A percentile compares a stretch with the other conserved stretches of the same genome.
Evolutionary conservation across 768 basidiomycete genomes (phyloP).

Genomic region (Auriscalpium orientale): DNA sequence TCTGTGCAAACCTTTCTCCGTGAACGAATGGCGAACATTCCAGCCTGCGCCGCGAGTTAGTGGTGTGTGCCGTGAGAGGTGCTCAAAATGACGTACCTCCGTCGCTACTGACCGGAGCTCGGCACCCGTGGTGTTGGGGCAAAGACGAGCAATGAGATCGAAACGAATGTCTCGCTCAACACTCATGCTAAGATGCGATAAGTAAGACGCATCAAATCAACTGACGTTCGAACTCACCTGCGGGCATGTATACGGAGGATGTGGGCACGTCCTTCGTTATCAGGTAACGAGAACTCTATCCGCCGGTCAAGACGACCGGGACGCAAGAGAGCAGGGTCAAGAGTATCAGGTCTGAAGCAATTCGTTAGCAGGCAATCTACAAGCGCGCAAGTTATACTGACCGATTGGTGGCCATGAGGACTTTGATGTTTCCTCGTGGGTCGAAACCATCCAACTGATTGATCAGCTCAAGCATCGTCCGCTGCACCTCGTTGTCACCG

Average conservation of each 20-base stretch:
- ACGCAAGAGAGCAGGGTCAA: constrained; percentile 92
- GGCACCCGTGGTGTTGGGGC: constrained; percentile 98
- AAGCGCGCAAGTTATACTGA: constrained; percentile 26
- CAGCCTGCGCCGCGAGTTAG: constrained; percentile 50
- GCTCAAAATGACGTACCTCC: constrained; percentile 48
- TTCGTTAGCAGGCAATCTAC: constrained; percentile 1
- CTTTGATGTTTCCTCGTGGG: constrained; percentile 98
- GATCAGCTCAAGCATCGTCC: constrained; percentile 98
- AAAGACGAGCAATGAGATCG: constrained; percentile 92
- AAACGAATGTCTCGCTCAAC: constrained; percentile 96
- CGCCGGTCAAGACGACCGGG: constrained; percentile 95
- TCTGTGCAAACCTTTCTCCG: constrained; percentile 95
- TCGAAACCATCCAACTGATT: constrained; percentile 99
- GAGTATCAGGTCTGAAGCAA: constrained; percentile 80
- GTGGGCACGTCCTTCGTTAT: constrained; percentile 93
- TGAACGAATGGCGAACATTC: constrained; percentile 99
- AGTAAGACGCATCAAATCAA: constrained; percentile 4
- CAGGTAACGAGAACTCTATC: constrained; percentile 93
- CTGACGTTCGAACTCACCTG: constrained; percentile 43
- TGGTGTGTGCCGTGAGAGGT: background rate
- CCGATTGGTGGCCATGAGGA: constrained; percentile 99
- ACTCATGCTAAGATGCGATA: constrained; percentile 65
- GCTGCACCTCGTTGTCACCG: constrained; percentile 97
- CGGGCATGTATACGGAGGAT: constrained; percentile 95
- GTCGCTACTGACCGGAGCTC: constrained; percentile 95